phyloP scores from a whole-genome alignment of 108 stramenopile species.

The Nitzschia sp. region DNA sequence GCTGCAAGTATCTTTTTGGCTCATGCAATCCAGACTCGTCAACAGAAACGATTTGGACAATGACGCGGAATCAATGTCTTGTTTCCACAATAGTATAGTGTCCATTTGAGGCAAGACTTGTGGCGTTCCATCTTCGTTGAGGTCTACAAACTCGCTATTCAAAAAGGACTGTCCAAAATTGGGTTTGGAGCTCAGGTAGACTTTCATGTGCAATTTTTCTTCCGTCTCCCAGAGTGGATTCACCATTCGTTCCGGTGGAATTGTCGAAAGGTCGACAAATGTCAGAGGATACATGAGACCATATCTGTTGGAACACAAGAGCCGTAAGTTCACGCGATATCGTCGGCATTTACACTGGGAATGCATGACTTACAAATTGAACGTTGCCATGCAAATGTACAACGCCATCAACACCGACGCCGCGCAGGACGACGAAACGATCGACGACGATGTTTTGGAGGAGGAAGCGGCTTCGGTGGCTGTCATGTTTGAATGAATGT shows the following conservation, averaged over 20 bases:
- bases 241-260: slow-evolving; percentile 39
- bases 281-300: slow-evolving; percentile 58
- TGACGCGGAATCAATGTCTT: slow-evolving; percentile 40
- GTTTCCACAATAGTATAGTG: slow-evolving; percentile 52
- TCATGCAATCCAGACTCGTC: slow-evolving; percentile 41
- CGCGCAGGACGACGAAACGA: slow-evolving; percentile 42
- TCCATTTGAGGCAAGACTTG: slow-evolving; percentile 2
- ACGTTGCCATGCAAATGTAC: slow-evolving; percentile 43
- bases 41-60: slow-evolving; percentile 62
- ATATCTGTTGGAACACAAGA: slow-evolving; percentile 15
- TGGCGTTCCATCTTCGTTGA: slow-evolving; percentile 3
- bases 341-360: neutral
- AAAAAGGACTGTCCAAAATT: slow-evolving; percentile 52
- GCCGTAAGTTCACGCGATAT: neutral
- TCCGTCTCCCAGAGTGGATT: slow-evolving; percentile 36
- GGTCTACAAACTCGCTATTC: slow-evolving; percentile 42
- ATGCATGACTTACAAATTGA: slow-evolving; percentile 45
- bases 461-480: too few species aligned
- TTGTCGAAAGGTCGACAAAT: slow-evolving; percentile 33
- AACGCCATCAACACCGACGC: slow-evolving; percentile 50
- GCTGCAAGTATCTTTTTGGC: slow-evolving; percentile 12
- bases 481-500: too few species aligned
- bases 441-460: slow-evolving; percentile 15
- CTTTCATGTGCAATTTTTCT: slow-evolving; percentile 54
- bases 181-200: slow-evolving; percentile 58